Evolutionary conservation across 106 monocot species (phyloP).

Genomic region (Allium fistulosum): DNA sequence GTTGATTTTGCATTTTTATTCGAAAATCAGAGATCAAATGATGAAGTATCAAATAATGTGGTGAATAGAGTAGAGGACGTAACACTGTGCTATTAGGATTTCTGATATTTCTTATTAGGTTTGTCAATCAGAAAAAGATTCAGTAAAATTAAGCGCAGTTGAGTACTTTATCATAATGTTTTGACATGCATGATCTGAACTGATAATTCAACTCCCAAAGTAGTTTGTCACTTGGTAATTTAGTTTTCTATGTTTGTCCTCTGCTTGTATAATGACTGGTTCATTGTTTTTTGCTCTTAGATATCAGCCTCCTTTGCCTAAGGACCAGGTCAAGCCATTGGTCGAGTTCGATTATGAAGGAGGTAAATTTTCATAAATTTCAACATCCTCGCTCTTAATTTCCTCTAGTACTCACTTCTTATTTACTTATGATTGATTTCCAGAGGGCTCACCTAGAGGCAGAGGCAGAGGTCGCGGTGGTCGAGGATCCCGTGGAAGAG

Average conservation of each 20-base stretch:
- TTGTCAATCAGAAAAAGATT: too few relatives aligned
- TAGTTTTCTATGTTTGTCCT: too few relatives aligned
- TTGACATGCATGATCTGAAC: not conserved
- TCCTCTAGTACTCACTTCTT: not conserved
- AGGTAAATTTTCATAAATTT: conserved; percentile 14
- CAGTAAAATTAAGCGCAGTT: too few relatives aligned
- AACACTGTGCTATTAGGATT: too few relatives aligned
- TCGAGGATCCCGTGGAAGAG: conserved; percentile 24
- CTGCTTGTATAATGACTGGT: too few relatives aligned
- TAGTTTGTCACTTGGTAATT: too few relatives aligned
- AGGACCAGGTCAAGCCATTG: conserved; percentile 61
- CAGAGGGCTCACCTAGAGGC: conserved; percentile 30
- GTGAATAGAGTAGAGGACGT: too few relatives aligned
- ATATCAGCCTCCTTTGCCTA: conserved; percentile 69
- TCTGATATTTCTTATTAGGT: too few relatives aligned
- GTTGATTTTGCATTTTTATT: too few relatives aligned
- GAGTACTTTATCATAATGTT: not conserved
- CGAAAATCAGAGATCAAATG: too few relatives aligned
- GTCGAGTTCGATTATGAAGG: conserved; percentile 60
- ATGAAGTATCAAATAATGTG: too few relatives aligned
- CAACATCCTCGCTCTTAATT: not conserved
- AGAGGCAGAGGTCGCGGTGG: conserved; percentile 71
- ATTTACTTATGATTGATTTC: not conserved
- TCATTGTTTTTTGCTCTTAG: conserved; percentile 15
- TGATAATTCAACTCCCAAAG: too few relatives aligned